Conservation (phyloP, 495 filamentous ascomycete genomes). For the Ramalina intermedia region DNA sequence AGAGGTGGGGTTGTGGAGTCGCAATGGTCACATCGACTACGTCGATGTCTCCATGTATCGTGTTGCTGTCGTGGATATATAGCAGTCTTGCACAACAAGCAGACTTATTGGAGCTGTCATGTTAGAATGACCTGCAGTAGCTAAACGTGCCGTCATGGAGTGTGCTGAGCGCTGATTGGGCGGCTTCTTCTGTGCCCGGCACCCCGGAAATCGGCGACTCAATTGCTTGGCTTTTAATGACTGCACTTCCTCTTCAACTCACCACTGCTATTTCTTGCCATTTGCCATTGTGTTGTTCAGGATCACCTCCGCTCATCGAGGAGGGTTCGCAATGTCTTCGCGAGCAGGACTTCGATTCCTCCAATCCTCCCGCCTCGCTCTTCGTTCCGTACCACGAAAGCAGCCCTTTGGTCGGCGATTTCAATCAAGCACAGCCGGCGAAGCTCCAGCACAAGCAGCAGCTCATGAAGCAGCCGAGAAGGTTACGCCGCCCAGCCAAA, state of each 20-base stretch:
- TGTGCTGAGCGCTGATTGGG: not conserved
- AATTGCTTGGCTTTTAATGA: not conserved
- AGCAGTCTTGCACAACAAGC: not conserved
- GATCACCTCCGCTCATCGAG: too few species aligned
- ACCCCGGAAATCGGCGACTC: not conserved
- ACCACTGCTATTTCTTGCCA: not conserved
- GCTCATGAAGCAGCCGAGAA: too few species aligned
- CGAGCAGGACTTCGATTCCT: slow-evolving; percentile 35
- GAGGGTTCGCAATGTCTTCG: slow-evolving; percentile 21
- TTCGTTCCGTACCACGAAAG: slow-evolving; percentile 27
- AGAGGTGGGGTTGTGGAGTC: too few species aligned
- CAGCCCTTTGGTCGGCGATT: slow-evolving; percentile 42
- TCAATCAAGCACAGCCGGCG: slow-evolving; percentile 41
- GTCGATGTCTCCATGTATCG: too few species aligned
- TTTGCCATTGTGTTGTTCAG: too few species aligned
- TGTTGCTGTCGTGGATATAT: not conserved
- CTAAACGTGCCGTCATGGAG: not conserved
- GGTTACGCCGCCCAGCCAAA: slow-evolving; percentile 31
- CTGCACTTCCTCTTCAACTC: not conserved
- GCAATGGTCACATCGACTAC: too few species aligned
- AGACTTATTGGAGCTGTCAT: not conserved
- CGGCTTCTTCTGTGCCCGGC: not conserved
- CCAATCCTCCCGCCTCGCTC: slow-evolving; percentile 32
- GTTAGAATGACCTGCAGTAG: too few species aligned
- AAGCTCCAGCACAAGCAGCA: slow-evolving; percentile 21